A percentile compares a stretch with the other conserved stretches of the same genome.
Conservation (phyloP, 352 stramenopile species). For the Phytophthora kernoviae region DNA sequence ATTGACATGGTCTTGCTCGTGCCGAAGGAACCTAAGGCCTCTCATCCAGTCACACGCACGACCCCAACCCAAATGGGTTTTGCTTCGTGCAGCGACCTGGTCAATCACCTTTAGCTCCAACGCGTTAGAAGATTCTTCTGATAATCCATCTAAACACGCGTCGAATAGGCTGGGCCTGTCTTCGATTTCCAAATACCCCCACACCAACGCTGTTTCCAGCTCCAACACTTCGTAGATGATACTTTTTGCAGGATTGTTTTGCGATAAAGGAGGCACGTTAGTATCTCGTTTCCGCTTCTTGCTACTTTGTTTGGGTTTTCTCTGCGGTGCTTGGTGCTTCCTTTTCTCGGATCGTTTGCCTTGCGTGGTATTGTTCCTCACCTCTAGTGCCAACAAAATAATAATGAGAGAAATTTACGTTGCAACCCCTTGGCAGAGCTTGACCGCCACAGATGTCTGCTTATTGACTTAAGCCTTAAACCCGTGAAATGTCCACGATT, state of each 20-base stretch:
- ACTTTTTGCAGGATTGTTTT: not conserved
- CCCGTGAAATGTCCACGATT: too few species aligned
- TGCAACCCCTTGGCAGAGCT: too few species aligned
- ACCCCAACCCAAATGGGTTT: slow-evolving; percentile 20
- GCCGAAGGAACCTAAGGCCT: slow-evolving; percentile 14
- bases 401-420: too few species aligned
- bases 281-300: not conserved
- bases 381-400: too few species aligned
- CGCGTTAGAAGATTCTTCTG: slow-evolving; percentile 7
- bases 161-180: slow-evolving; percentile 4
- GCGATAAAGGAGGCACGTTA: not conserved
- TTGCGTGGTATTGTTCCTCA: not conserved
- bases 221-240: not conserved
- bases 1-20: slow-evolving; percentile 16
- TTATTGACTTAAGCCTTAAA: too few species aligned
- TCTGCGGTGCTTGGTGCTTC: not conserved
- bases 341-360: not conserved
- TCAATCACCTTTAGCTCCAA: slow-evolving; percentile 15
- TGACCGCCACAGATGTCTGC: too few species aligned
- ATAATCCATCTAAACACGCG: slow-evolving; percentile 9
- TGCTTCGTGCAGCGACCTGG: slow-evolving; percentile 14
- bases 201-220: not conserved
- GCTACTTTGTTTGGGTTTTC: not conserved
- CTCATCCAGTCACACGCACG: slow-evolving; percentile 32
- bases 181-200: not conserved